Evolutionary conservation across 176 grass and related monocot genomes (phyloP).

Genomic region (Canna indica): DNA sequence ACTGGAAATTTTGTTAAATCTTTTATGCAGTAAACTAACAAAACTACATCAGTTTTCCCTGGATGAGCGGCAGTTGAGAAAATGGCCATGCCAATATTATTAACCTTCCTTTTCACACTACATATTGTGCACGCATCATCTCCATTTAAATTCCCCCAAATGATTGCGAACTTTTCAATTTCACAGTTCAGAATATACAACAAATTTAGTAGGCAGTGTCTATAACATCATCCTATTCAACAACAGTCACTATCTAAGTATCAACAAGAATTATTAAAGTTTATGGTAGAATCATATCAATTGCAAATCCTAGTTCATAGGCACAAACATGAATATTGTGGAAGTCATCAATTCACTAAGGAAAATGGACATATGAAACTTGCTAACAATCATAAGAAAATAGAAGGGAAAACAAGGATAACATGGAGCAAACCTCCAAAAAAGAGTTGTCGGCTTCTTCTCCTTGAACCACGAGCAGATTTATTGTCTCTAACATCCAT

Average conservation of each 20-base stretch:
- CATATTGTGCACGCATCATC: no score
- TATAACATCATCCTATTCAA: neutral
- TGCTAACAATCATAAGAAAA: constrained; percentile 20
- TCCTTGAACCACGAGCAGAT: constrained; percentile 54
- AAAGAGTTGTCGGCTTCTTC: constrained; percentile 73
- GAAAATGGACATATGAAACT: neutral
- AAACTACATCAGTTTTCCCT: neutral
- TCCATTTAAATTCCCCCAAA: no score
- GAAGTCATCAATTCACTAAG: neutral
- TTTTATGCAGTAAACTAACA: neutral
- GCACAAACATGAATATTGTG: neutral
- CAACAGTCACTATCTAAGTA: neutral
- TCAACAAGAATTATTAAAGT: neutral
- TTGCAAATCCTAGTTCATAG: neutral
- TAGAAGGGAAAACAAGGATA: constrained; percentile 19
- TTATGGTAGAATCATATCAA: neutral
- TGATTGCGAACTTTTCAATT: no score
- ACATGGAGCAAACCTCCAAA: constrained; percentile 46
- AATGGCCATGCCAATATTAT: neutral
- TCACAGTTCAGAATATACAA: no score
- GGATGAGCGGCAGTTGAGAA: neutral
- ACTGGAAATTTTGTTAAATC: no score
- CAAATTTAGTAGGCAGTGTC: neutral
- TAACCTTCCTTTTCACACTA: no score
- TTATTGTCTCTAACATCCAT: constrained; percentile 39